Base-by-base conservation (phyloP, 1,284 basidiomycete genomes). In the Peniophora sp. region DNA sequence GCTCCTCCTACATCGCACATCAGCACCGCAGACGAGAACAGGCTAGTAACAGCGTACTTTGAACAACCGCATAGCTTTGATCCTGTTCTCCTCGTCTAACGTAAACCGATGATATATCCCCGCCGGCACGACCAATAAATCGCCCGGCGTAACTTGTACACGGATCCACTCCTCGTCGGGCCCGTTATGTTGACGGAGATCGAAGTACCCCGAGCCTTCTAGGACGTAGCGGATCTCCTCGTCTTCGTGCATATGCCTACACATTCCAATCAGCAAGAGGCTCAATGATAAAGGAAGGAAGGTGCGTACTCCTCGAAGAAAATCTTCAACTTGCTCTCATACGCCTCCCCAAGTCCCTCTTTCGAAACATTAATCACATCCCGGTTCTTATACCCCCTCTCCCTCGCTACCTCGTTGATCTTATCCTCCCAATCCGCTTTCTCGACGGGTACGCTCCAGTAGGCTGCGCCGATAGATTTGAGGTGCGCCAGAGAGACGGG, bases 51-150 rank as follows among this genome's bases (percentile, higher is more conserved):
- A 19, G 47, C 69, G 24, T 53, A 79, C 86, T 76, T 88, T 79
- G 79, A 92, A 93, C 47, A 93, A 68, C 3, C 90, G 75, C 67
- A 91, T 73, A 1, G 85, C 83, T 53, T 83, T 80, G 63, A 91
- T 81, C 41, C 68, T 69, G 63, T 92, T 79, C 49, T 66, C 67
- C 55, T 79, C 74, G 61, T 92, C 89, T 20, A 92, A 77, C 0
- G 87, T 91, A 70, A 94, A 92, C 22, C 89, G 81, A 67, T 93
- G 90, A 65, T 91, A 92, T 58, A 92, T 90, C 0, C 88, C 89
- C 17, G 84, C 74, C 0, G 87, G 88, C 14, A 90, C 67, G 34
- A 90, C 77, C 41, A 90, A 65, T 52, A 92, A 71, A 62, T 93
- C 90, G 1, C 88, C 85, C 9, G 80, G 73, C 39, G 74, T 71